Base-by-base conservation (phyloP, 352 stramenopile species). In the Globisporangium nagaii region DNA sequence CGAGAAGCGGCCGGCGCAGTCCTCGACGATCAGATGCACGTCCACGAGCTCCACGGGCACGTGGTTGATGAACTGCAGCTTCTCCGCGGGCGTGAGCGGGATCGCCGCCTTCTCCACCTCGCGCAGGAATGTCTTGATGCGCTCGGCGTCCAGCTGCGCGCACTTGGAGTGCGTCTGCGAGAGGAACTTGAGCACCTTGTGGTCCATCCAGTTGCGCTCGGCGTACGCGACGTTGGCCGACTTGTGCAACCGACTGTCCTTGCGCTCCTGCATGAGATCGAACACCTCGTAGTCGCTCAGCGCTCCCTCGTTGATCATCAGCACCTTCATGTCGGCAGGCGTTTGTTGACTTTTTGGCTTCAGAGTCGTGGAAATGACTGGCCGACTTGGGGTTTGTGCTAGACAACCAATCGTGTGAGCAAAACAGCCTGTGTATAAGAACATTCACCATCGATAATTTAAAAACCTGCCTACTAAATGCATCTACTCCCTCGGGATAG, bases 161-260 rank as follows among this genome's bases (percentile, higher is more conserved):
- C 75, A 75, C 56, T 73, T 63, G 46, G 78, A 85, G 59, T 88
- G 71, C 59, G 60, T 71, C 61, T 92, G 79, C 31, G 74, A 79
- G 24, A 93, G 70, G 66, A 88, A 91, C 66, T 91, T 93, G 72
- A 91, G 75, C 65, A 93, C 77, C 63, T 93, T 93, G 71, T 90
- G 82, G 75, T 93, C 81, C 76, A 93, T 90, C 84, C 84, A 93
- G 69, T 91, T 91, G 69, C 84, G 77, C 65, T 93, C 84, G 8
- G 84, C 81, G 58, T 93, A 91, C 52, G 79, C 75, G 39, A 81
- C 74, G 51, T 72, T 86, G 20, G 77, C 79, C 7, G 78, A 79
- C 64, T 87, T 90, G 70, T 91, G 80, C 52, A 91, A 63, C 2
- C 84, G 77, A 35, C 70, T 68, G 43, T 87, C 78, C 65, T 86